Evolutionary conservation across 139 green algal genomes (phyloP), one percentile per base, ranked within the genome.

Genomic region (Chlamydomonas sp.): DNA sequence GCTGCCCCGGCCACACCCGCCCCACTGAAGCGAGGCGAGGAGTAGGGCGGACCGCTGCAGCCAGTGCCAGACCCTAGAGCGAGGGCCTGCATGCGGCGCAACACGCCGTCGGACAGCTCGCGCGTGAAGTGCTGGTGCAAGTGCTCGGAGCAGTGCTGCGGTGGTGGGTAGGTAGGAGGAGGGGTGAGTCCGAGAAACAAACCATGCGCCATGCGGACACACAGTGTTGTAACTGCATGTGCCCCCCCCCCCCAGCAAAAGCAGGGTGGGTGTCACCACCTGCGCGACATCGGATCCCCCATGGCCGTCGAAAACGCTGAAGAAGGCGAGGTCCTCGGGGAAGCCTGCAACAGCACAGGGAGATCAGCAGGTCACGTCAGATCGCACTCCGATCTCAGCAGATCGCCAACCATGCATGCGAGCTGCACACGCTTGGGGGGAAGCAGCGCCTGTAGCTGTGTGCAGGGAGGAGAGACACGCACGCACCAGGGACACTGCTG

Each of bases 271-370:
- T n/a, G n/a, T n/a, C n/a, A n/a, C 10, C 39, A 50, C 39, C 50
- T 61, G 50, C 5, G 62, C 62, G 5, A 69, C 62, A 22, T 69
- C 62, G 29, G 31, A 16, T 22, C 62, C 62, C 4, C 62, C 62
- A 29, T 69, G 62, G 31, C 62, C 62, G n/a, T 69, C 62, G 29
- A 58, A 69, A 4, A 69, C 62, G 5, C 13, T 30, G 36, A 69
- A 69, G 33, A 69, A 69, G n/a, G 35, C 36, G 10, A 69, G 62
- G 35, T 69, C 62, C 24, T 69, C 62, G 6, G 59, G 5, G 59
- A 37, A 66, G 20, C 59, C 59, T 66, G 59, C 5, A 66, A 39
- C 5, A 33, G 24, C 22, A 64, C 30, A 36, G 16, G 22, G 54
- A 57, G 47, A 57, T 57, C 47, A 57, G 16, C 22, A 16, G n/a